phyloP scores from a whole-genome alignment of 108 stramenopile genomes.

The Cyclotella sp. region DNA sequence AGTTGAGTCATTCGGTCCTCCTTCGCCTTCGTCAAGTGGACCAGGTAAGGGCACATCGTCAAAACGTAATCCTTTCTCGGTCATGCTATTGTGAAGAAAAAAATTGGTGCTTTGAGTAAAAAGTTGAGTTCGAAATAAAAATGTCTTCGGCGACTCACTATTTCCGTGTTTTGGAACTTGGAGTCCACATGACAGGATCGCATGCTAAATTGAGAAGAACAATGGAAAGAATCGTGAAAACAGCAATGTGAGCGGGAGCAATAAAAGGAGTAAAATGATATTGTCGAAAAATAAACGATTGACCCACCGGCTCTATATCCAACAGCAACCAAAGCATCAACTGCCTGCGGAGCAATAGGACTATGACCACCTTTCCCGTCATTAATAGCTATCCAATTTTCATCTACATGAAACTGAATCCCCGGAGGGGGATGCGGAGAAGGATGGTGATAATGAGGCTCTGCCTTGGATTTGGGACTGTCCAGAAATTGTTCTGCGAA shows the following conservation, averaged over 20 bases:
- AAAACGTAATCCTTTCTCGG: slow-evolving; percentile 43
- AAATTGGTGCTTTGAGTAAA: background rate
- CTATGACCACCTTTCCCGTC: slow-evolving; percentile 43
- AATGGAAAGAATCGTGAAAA: background rate
- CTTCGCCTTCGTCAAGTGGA: slow-evolving; percentile 40
- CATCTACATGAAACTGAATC: slow-evolving; percentile 46
- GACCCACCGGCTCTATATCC: slow-evolving; percentile 30
- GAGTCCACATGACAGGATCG: slow-evolving; percentile 61
- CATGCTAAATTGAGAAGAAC: slow-evolving; percentile 3
- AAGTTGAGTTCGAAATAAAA: background rate
- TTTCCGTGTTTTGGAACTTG: slow-evolving; percentile 38
- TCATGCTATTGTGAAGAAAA: slow-evolving; percentile 24
- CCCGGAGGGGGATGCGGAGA: slow-evolving; percentile 50
- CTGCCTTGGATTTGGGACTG: slow-evolving; percentile 30
- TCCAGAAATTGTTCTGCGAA: slow-evolving; percentile 49
- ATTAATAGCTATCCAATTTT: slow-evolving; percentile 51
- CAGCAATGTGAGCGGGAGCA: background rate
- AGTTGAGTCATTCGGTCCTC: slow-evolving; percentile 34
- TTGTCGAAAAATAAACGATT: background rate
- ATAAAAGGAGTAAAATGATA: background rate
- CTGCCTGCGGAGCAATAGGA: slow-evolving; percentile 55
- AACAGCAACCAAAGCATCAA: slow-evolving; percentile 47
- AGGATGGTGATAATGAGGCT: slow-evolving; percentile 55
- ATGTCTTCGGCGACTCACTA: slow-evolving; percentile 1
- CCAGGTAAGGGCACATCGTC: slow-evolving; percentile 47